These are phyloP conservation scores for Puccinia horiana DNA, from an alignment of 1,284 basidiomycete species.

Conservation along the genomic window DNA sequence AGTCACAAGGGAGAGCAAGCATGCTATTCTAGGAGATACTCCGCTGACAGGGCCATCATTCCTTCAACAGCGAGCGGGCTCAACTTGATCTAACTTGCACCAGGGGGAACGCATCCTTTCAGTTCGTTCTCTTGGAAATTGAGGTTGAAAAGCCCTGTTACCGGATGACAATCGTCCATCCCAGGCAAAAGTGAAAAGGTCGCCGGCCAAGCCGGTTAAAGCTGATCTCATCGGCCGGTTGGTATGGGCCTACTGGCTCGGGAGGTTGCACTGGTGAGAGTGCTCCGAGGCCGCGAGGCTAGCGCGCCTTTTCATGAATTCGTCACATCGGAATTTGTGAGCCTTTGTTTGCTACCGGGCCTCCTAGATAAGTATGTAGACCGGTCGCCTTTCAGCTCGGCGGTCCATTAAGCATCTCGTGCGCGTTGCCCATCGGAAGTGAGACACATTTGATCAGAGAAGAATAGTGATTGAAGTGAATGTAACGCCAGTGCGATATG, in stretches of 20 bases:
- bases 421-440: background rate
- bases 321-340: too few species aligned
- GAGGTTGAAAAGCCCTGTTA: constrained; percentile 1
- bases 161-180: background rate
- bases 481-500: background rate
- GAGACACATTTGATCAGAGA: background rate
- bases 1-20: background rate
- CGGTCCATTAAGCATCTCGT: too few species aligned
- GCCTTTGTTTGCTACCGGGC: too few species aligned
- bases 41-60: background rate
- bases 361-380: too few species aligned
- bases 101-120: constrained; percentile 3
- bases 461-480: background rate
- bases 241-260: background rate
- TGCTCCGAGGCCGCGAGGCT: too few species aligned
- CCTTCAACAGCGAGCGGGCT: background rate
- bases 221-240: background rate
- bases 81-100: background rate
- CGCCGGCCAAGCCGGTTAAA: background rate
- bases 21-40: background rate
- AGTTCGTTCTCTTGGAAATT: background rate
- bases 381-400: too few species aligned
- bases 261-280: background rate
- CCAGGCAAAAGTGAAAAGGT: background rate
- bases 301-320: too few species aligned